Evolutionary conservation across 352 stramenopile species (phyloP).

Genomic region (Phytophthora boehmeriae): DNA sequence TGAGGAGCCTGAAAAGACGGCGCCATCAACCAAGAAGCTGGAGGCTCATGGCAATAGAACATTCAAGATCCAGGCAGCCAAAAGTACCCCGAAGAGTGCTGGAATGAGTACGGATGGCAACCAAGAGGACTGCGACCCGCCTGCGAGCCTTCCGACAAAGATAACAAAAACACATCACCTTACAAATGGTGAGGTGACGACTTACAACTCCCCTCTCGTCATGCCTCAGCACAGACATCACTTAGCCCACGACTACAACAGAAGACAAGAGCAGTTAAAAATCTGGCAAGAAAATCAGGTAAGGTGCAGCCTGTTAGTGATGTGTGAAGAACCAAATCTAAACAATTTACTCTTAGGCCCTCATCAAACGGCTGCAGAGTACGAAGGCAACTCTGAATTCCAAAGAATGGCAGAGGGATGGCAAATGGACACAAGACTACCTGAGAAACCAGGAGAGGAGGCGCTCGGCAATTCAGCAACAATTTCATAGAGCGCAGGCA

Average conservation of each 20-base stretch:
- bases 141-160: conserved; percentile 20
- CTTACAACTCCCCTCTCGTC: conserved; percentile 22
- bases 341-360: conserved; percentile 24
- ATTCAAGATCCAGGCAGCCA: background rate
- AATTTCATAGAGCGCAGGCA: conserved; percentile 50
- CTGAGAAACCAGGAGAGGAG: conserved; percentile 62
- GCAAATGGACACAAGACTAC: conserved; percentile 76
- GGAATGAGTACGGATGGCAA: conserved; percentile 2
- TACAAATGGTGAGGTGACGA: conserved; percentile 8
- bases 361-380: conserved; percentile 66
- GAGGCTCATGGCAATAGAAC: conserved; percentile 6
- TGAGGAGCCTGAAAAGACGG: conserved; percentile 19
- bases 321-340: conserved; percentile 1
- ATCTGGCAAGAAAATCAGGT: conserved; percentile 83
- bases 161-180: conserved; percentile 5
- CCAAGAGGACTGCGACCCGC: conserved; percentile 20
- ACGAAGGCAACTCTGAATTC: conserved; percentile 68
- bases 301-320: background rate
- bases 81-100: conserved; percentile 4
- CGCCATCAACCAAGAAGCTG: conserved; percentile 2
- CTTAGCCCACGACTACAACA: conserved; percentile 53
- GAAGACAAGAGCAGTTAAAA: conserved; percentile 67
- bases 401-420: conserved; percentile 77
- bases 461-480: conserved; percentile 55
- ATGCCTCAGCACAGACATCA: conserved; percentile 25